Percentiles rank a stretch among this genome's conserved stretches.
Conservation (phyloP, 768 basidiomycete species). For the Trametes villosa region DNA sequence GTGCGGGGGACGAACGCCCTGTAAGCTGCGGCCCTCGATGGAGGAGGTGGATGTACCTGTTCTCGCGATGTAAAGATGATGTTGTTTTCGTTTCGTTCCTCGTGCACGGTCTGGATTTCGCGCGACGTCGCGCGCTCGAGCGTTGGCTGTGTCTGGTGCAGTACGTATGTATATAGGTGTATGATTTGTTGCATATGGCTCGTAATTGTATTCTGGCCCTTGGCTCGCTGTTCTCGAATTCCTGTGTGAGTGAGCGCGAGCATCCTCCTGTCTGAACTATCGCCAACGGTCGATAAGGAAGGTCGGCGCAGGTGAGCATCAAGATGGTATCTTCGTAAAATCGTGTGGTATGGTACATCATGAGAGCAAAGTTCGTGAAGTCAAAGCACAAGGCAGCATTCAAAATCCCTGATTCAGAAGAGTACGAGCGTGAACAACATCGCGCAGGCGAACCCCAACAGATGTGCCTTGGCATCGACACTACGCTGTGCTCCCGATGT, state of each 20-base stretch:
- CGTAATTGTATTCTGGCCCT: conserved; percentile 8
- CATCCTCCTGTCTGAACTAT: background rate
- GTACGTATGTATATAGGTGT: conserved; percentile 10
- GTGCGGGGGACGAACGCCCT: background rate
- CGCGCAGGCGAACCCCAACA: background rate
- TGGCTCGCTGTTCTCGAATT: background rate
- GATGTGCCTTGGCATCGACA: background rate
- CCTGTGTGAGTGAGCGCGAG: background rate
- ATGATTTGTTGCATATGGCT: background rate
- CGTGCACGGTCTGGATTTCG: background rate
- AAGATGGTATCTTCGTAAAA: background rate
- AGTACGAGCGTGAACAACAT: background rate
- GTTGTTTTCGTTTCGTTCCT: background rate
- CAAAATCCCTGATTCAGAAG: background rate
- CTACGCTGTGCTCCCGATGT: background rate
- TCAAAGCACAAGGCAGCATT: background rate
- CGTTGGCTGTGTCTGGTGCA: conserved; percentile 3
- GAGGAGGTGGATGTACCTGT: conserved; percentile 6
- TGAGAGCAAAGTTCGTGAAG: background rate
- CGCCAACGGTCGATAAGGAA: background rate
- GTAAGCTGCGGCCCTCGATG: conserved; percentile 3
- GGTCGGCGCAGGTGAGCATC: too few relatives aligned
- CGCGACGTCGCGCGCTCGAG: background rate
- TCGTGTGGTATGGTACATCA: conserved; percentile 6
- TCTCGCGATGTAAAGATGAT: conserved; percentile 2